Evolutionary conservation across 306 rosid genomes (phyloP).

Genomic region (Boehmeria nivea): DNA sequence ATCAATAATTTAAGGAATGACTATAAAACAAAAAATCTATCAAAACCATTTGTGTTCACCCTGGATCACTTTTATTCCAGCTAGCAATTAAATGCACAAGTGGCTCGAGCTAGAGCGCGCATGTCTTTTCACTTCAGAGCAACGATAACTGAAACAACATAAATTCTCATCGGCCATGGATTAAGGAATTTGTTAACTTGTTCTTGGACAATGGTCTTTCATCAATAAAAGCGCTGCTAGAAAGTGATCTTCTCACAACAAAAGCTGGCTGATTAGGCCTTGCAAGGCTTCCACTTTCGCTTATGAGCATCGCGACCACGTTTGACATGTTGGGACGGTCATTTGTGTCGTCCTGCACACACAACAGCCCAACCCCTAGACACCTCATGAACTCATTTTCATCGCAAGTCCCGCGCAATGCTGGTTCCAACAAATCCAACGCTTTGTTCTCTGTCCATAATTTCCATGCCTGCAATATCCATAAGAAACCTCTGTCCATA

Average conservation of each 20-base stretch:
- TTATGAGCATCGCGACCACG: slow-evolving; percentile 35
- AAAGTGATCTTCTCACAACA: neutral
- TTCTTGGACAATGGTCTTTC: neutral
- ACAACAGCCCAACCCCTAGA: slow-evolving; percentile 40
- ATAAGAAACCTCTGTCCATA: slow-evolving; percentile 37
- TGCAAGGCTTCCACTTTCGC: slow-evolving; percentile 20
- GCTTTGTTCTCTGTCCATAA: neutral
- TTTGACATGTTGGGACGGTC: slow-evolving; percentile 31
- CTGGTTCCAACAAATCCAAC: slow-evolving; percentile 17
- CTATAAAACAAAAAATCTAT: too few relatives aligned
- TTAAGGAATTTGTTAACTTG: neutral
- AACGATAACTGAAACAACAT: neutral
- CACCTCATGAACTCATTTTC: too few relatives aligned
- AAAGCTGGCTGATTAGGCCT: slow-evolving; percentile 48
- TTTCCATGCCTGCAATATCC: slow-evolving; percentile 14
- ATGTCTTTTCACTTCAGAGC: too few relatives aligned
- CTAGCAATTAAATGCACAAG: too few relatives aligned
- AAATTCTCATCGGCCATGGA: neutral
- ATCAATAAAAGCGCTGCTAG: neutral
- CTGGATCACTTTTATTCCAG: too few relatives aligned
- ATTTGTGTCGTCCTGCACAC: slow-evolving; percentile 37
- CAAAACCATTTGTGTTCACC: too few relatives aligned
- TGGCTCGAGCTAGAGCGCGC: neutral
- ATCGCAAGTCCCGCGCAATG: slow-evolving; percentile 9
- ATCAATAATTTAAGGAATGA: too few relatives aligned